Base-by-base conservation (phyloP, 371 early-diverging fungal genomes). In the Rhizopus sp. region DNA sequence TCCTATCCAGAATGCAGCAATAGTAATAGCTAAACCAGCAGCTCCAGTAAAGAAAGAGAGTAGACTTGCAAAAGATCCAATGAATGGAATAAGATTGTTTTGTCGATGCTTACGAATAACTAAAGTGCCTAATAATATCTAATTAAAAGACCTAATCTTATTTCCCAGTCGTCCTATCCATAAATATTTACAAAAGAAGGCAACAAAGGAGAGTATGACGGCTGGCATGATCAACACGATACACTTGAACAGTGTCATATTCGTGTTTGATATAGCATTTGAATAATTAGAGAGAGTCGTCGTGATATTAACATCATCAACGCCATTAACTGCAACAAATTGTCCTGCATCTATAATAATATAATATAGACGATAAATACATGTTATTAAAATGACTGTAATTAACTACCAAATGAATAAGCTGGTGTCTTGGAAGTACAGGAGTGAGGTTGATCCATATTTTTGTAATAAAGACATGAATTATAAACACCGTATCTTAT, bases 401-500 rank as follows among this genome's bases (percentile, higher is more conserved):
- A 15, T 12, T 10, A 42, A 16, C 48, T 69, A 73, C 73, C 67
- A 33, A 69, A 50, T 30, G 37, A n/a, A 52, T 69, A 73, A 10
- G 33, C 52, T 8, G 62, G 50, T 15, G 40, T 44, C 17, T 60
- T 50, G 4, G 50, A 23, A n/a, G 64, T 66, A 39, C 73, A 73
- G 5, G 60, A 63, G 31, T 52, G 55, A 0, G 44, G 32, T 30
- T 41, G 16, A 17, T 66, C 50, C 17, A 34, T 23, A 15, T 31
- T 47, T 12, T 60, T 41, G 34, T 67, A 55, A 32, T 67, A 74
- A 5, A 70, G 16, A 31, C 75, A 74, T 5, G 75, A 74, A 31
- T 47, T 66, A 23, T 70, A 74, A 29, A 70, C 47, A 34, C 75
- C 75, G 23, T 74, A 74, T 59, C 69, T 62, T 44, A 74, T 65